Evolutionary conservation across 768 basidiomycete genomes (phyloP), one percentile per base, ranked within the genome.

Genomic region (Tylopilus sp.): DNA sequence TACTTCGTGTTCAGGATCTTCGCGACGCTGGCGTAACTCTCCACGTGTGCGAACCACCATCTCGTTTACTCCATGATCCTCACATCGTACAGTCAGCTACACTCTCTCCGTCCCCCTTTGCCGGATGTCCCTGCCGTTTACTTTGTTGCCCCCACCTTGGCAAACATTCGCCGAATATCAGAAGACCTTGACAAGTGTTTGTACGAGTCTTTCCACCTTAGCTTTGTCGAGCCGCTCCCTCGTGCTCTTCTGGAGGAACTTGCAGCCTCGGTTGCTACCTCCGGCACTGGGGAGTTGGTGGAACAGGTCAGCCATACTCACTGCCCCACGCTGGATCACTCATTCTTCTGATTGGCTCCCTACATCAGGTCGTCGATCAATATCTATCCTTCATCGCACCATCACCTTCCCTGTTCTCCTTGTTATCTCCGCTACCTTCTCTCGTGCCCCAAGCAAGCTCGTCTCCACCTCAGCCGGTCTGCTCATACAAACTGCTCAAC

Each of bases 101-200:
- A 98, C 66, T 85, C 93, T 0, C 72, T 82, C 31, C 81, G 97
- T 51, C 97, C 97, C 23, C 80, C 93, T 5, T 74, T 99, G 36
- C 81, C 91, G 11, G 97, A 99, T 67, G 97, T 99, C 2, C 97
- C 97, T 17, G 94, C 97, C 1, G 80, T 98, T 26, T 99, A 99
- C 74, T 97, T 99, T 65, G 88, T 98, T 45, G 81, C 93, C 0
- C 95, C 97, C 0, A 95, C 92, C 2, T 74, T 90, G 12, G 72
- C 75, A 48, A 99, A 98, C 66, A 80, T 98, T 59, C 78, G 80
- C 52, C 81, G 95, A 54, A 95, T 99, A 77, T 88, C 92, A 15
- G 87, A 95, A 67, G 97, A 99, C 71, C 80, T 98, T 33, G 83
- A 85, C 67, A 91, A 92, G 64, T 76, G 78, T 23, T 78, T 98